Conservation (phyloP, 2,329 filamentous ascomycete species). For the Colletotrichum sp. region DNA sequence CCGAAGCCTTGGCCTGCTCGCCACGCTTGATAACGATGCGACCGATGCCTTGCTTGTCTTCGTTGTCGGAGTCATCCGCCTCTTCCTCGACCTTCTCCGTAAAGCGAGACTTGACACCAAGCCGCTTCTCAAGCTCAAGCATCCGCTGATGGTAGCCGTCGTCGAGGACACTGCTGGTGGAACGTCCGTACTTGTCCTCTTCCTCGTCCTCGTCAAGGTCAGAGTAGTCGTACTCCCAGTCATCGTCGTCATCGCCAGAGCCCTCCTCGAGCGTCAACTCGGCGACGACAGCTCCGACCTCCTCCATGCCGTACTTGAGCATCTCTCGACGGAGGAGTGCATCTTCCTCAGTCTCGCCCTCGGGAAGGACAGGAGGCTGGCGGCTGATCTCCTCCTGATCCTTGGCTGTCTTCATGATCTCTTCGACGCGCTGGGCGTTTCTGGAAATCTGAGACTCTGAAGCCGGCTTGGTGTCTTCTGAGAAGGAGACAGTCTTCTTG, state of each 20-base stretch:
- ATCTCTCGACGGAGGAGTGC: slow-evolving; percentile 83
- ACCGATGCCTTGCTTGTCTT: slow-evolving; percentile 56
- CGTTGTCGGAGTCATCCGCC: slow-evolving; percentile 34
- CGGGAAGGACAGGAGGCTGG: slow-evolving; percentile 64
- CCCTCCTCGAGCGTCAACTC: slow-evolving; percentile 84
- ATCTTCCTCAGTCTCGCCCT: slow-evolving; percentile 80
- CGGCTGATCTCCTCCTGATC: slow-evolving; percentile 54
- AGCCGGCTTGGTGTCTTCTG: slow-evolving; percentile 60
- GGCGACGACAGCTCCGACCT: slow-evolving; percentile 90
- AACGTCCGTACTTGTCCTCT: slow-evolving; percentile 79
- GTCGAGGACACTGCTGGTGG: slow-evolving; percentile 67
- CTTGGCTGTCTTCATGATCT: slow-evolving; percentile 61
- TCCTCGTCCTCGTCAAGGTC: slow-evolving; percentile 65
- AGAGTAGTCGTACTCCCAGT: slow-evolving; percentile 52
- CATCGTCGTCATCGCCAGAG: slow-evolving; percentile 52
- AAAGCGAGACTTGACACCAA: slow-evolving; percentile 62
- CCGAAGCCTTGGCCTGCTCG: neutral
- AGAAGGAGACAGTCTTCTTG: slow-evolving; percentile 68
- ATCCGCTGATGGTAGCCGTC: slow-evolving; percentile 82
- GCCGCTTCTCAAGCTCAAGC: slow-evolving; percentile 80
- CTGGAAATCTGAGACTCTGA: slow-evolving; percentile 41
- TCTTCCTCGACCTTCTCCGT: slow-evolving; percentile 39
- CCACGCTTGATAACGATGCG: slow-evolving; percentile 53
- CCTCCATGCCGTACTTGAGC: slow-evolving; percentile 86
- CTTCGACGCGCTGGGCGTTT: slow-evolving; percentile 54